phyloP scores from a whole-genome alignment of 208 protist genomes.

The Leishmania aethiopica region DNA sequence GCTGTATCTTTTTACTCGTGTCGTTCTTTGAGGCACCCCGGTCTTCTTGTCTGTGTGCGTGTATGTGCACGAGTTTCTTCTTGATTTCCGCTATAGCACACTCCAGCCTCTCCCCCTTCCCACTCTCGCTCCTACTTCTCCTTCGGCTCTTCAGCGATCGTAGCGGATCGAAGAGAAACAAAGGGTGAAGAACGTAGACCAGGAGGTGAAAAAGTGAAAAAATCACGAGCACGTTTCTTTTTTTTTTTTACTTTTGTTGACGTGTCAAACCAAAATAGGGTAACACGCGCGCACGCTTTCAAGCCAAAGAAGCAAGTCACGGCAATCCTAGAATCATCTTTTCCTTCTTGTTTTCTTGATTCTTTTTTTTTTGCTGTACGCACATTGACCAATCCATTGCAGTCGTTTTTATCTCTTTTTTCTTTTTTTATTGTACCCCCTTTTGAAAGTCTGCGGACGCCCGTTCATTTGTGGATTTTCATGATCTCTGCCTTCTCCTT shows the following conservation, averaged over 20 bases:
- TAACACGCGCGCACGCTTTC: background rate
- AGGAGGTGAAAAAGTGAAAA: too few relatives aligned
- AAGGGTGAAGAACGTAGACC: background rate
- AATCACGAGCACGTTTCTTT: too few relatives aligned
- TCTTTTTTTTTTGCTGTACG: background rate
- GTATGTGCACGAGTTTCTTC: background rate
- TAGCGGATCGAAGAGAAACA: background rate
- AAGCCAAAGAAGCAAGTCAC: background rate
- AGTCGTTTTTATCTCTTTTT: background rate
- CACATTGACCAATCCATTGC: background rate
- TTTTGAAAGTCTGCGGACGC: background rate
- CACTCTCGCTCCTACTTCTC: background rate
- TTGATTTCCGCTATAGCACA: background rate
- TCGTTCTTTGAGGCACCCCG: background rate
- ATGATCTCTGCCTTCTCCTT: background rate
- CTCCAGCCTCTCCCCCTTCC: background rate
- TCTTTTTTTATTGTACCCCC: background rate
- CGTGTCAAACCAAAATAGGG: background rate
- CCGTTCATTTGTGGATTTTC: background rate
- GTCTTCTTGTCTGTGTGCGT: background rate
- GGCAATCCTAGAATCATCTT: background rate
- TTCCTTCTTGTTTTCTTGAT: background rate
- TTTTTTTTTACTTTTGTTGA: too few relatives aligned
- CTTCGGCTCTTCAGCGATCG: background rate
- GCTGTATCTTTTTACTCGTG: background rate